Conservation (phyloP, 2,329 filamentous ascomycete genomes). For the Cercospora sp. region DNA sequence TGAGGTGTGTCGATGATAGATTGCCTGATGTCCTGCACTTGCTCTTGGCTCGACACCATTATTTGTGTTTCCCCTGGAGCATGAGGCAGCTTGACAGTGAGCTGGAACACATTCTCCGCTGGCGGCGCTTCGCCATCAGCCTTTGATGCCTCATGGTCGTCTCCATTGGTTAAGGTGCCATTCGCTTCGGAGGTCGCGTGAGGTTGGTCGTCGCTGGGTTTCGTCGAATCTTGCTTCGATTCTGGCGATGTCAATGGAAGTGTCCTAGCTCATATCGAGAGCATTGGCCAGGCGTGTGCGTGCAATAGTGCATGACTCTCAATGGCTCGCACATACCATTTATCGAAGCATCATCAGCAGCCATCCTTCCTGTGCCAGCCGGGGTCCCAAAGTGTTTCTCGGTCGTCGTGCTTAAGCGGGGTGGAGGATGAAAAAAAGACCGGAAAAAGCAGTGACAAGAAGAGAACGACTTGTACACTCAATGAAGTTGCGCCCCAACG, state of each 20-base stretch:
- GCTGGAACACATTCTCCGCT: slow-evolving; percentile 57
- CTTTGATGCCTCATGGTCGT: slow-evolving; percentile 20
- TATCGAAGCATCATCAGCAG: slow-evolving; percentile 21
- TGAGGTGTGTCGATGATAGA: slow-evolving; percentile 90
- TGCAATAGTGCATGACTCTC: not conserved
- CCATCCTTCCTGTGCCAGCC: slow-evolving; percentile 15
- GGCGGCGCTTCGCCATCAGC: slow-evolving; percentile 27
- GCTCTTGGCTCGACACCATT: slow-evolving; percentile 84
- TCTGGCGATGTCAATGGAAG: slow-evolving; percentile 4
- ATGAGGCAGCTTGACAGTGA: slow-evolving; percentile 81
- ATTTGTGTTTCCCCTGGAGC: slow-evolving; percentile 77
- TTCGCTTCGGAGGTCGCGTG: slow-evolving; percentile 19
- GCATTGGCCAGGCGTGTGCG: not conserved
- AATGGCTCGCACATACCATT: slow-evolving; percentile 16
- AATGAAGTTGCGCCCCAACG: not conserved
- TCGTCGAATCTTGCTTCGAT: slow-evolving; percentile 17
- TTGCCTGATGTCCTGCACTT: slow-evolving; percentile 95
- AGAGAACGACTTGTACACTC: slow-evolving; percentile 12
- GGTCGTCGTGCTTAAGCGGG: not conserved
- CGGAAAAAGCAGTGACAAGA: not conserved
- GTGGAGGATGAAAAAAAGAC: not conserved
- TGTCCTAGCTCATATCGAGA: not conserved
- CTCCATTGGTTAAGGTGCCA: slow-evolving; percentile 24
- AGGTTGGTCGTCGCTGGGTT: slow-evolving; percentile 11
- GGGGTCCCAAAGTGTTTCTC: not conserved